Conservation (phyloP, 371 early-diverging fungal genomes). For the Mucor saturninus region DNA sequence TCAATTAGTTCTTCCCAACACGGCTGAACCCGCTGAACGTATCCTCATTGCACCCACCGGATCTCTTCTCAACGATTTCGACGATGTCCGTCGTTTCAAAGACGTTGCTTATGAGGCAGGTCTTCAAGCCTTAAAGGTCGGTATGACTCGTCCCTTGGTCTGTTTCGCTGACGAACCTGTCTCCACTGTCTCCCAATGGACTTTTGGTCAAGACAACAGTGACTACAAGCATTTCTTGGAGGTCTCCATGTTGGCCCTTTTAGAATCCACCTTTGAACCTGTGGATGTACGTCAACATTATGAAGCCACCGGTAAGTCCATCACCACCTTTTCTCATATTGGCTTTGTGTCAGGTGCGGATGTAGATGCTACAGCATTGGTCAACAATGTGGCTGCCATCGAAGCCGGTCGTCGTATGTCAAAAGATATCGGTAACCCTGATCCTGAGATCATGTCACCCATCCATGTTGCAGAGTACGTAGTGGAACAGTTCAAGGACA, state of each 20-base stretch:
- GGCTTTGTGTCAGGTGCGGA: constrained; percentile 50
- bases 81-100: constrained; percentile 81
- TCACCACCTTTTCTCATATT: constrained; percentile 57
- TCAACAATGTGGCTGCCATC: constrained; percentile 67
- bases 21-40: constrained; percentile 58
- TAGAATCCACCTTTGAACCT: constrained; percentile 77
- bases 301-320: constrained; percentile 38
- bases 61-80: constrained; percentile 72
- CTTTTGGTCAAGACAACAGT: constrained; percentile 28
- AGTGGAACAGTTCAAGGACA: constrained; percentile 52
- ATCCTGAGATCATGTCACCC: constrained; percentile 90
- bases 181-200: constrained; percentile 29
- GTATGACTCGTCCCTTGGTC: constrained; percentile 62
- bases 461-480: constrained; percentile 76
- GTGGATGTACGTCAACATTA: constrained; percentile 82
- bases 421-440: constrained; percentile 81
- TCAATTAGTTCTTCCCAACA: constrained; percentile 42
- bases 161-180: constrained; percentile 61
- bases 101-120: constrained; percentile 70
- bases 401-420: constrained; percentile 79
- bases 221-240: constrained; percentile 74
- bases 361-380: constrained; percentile 28
- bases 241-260: constrained; percentile 74
- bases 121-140: constrained; percentile 69
- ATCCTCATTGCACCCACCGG: constrained; percentile 78